Evolutionary conservation across 2,329 filamentous ascomycete genomes (phyloP).

Genomic region (Incumbomyces delicatus): DNA sequence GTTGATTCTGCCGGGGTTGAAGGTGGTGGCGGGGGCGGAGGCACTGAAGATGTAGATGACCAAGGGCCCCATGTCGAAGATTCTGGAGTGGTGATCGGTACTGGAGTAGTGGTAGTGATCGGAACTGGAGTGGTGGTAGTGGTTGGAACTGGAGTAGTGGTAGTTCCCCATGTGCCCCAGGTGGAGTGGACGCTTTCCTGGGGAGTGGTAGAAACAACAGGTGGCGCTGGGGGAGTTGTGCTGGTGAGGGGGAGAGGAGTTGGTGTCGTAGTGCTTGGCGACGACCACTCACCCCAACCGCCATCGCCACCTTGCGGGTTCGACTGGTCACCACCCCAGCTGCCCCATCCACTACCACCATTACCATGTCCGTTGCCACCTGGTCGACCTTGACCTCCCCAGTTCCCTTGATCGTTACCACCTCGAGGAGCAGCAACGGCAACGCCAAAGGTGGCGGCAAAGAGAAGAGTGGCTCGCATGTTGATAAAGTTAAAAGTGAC

Average conservation of each 20-base stretch:
- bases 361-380: not conserved
- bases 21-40: not conserved
- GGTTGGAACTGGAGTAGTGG: slow-evolving; percentile 4
- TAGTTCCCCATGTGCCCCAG: slow-evolving; percentile 8
- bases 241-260: slow-evolving; percentile 3
- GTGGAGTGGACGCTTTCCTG: not conserved
- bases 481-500: slow-evolving; percentile 9
- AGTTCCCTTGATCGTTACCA: slow-evolving; percentile 32
- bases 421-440: slow-evolving; percentile 13
- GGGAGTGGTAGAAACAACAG: slow-evolving; percentile 1
- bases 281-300: slow-evolving; percentile 13
- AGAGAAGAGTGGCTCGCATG: slow-evolving; percentile 16
- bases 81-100: not conserved
- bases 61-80: not conserved
- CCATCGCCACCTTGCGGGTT: slow-evolving; percentile 11
- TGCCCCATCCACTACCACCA: slow-evolving; percentile 11
- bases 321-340: slow-evolving; percentile 9
- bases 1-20: not conserved
- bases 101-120: slow-evolving; percentile 7
- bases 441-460: slow-evolving; percentile 15
- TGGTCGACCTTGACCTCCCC: slow-evolving; percentile 3
- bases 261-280: not conserved
- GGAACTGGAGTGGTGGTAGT: not conserved
- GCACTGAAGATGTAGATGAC: not conserved
- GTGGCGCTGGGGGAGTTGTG: slow-evolving; percentile 2